These are phyloP conservation scores for Ganoderma sinense DNA, from an alignment of 1,284 basidiomycete species.

Conservation along the genomic window DNA sequence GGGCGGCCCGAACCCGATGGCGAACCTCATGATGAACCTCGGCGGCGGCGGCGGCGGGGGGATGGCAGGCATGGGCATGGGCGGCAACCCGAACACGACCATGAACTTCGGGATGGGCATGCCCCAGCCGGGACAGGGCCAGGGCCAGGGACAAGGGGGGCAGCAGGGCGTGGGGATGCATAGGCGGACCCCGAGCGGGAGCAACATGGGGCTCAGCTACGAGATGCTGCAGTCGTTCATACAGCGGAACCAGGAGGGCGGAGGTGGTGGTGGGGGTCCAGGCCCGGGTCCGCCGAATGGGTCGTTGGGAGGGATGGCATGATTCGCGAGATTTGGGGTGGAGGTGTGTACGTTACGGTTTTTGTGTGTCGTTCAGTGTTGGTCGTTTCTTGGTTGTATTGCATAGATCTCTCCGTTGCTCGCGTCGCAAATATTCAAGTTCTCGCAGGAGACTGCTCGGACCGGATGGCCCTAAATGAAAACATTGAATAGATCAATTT, in stretches of 20 bases:
- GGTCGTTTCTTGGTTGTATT: neutral
- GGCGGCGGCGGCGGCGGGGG: neutral
- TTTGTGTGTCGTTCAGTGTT: neutral
- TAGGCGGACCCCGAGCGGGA: conserved; percentile 37
- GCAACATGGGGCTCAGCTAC: conserved; percentile 40
- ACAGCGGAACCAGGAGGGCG: conserved; percentile 50
- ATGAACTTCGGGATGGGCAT: conserved; percentile 27
- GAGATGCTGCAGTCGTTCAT: conserved; percentile 73
- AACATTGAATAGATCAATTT: neutral
- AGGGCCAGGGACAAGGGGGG: conserved; percentile 5
- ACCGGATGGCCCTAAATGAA: neutral
- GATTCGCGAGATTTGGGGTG: neutral
- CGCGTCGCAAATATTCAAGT: neutral
- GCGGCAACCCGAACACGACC: neutral
- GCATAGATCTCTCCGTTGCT: neutral
- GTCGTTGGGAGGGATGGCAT: conserved; percentile 24
- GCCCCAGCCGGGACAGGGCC: conserved; percentile 14
- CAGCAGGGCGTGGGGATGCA: conserved; percentile 26
- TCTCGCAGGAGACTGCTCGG: neutral
- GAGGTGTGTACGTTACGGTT: too few species aligned
- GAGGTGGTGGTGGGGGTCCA: neutral
- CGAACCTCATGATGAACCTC: conserved; percentile 10
- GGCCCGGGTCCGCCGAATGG: conserved; percentile 13
- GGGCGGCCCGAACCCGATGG: conserved; percentile 8
- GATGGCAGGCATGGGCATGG: conserved; percentile 14